Base-by-base conservation (phyloP, 257 asterid species). In the Fraxinus excelsior region DNA sequence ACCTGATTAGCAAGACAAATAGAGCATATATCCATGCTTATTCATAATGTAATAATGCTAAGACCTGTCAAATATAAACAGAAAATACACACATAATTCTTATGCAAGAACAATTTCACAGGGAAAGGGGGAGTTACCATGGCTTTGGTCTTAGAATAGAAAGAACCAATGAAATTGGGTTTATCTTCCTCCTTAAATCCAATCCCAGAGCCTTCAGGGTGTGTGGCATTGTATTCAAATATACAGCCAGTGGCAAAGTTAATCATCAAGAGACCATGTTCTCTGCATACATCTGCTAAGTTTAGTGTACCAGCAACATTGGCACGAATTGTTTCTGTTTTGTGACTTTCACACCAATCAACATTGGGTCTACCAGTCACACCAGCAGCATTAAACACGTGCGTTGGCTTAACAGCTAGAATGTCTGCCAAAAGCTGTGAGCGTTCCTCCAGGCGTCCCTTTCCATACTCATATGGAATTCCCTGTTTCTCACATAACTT, bases 121-220 rank as follows among this genome's bases (percentile, higher is more conserved):
- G 51, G 51, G 51, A 13, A 13, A 13, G 51, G 51, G 51, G 16
- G 42, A 74, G 31, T 78, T 78, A 79, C 82, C 82, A 79, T 79
- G 69, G 82, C 82, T 74, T 79, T 79, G 67, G 82, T 79, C 74
- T 79, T 79, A 21, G 82, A 79, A 79, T 79, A 79, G 82, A 79
- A 79, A 65, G 82, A 79, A 34, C 78, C 82, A 10, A 37, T 44
- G 64, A 79, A 79, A 65, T 79, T 79, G 74, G 82, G 78, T 12
- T 26, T 73, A 26, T 79, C 82, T 46, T 79, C 74, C 70, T 79
- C 82, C 66, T 79, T 79, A 77, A 79, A 79, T 28, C 82, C 82
- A 46, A 79, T 79, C 60, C 82, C 78, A 2, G 82, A 73, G 23
- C 82, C 82, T 35, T 64, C 38, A 10, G 78, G 82, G 42, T 79